phyloP scores from a whole-genome alignment of 2,329 filamentous ascomycete species.

The Beauveria medogensis region DNA sequence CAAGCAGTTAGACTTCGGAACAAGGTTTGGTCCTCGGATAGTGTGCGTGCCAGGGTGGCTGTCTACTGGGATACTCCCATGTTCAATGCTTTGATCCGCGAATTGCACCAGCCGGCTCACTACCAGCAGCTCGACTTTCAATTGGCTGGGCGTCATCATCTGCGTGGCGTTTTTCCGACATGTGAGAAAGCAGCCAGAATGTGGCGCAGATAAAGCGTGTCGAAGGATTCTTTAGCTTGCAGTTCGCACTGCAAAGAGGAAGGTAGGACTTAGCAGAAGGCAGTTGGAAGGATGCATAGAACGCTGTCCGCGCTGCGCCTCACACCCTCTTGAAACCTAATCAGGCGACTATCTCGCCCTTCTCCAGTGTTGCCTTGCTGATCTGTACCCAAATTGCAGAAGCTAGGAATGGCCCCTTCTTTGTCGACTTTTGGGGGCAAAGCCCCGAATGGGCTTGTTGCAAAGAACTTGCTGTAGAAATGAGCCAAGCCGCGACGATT shows the following conservation, averaged over 20 bases:
- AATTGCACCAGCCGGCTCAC: neutral
- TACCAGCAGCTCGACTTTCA: neutral
- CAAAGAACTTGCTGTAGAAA: neutral
- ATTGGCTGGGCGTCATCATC: neutral
- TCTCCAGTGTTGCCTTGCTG: neutral
- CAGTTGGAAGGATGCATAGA: constrained; percentile 8
- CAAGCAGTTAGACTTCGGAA: constrained; percentile 4
- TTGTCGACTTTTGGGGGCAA: neutral
- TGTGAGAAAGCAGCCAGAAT: neutral
- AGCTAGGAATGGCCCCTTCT: neutral
- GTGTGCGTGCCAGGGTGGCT: neutral
- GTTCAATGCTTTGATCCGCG: neutral
- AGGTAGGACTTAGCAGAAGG: constrained; percentile 6
- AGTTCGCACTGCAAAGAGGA: neutral
- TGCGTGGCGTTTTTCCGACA: neutral
- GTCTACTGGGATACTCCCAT: neutral
- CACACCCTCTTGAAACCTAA: constrained; percentile 7
- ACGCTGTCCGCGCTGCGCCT: constrained; percentile 1
- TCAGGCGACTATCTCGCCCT: constrained; percentile 1
- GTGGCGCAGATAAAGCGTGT: constrained; percentile 2
- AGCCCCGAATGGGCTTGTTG: neutral
- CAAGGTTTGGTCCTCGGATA: neutral
- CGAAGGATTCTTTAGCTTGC: constrained; percentile 6
- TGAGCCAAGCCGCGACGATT: neutral
- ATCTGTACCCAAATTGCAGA: neutral